These are phyloP conservation scores for Pseudogymnoascus destructans DNA, from an alignment of 2,329 filamentous ascomycete species.

Conservation along the genomic window DNA sequence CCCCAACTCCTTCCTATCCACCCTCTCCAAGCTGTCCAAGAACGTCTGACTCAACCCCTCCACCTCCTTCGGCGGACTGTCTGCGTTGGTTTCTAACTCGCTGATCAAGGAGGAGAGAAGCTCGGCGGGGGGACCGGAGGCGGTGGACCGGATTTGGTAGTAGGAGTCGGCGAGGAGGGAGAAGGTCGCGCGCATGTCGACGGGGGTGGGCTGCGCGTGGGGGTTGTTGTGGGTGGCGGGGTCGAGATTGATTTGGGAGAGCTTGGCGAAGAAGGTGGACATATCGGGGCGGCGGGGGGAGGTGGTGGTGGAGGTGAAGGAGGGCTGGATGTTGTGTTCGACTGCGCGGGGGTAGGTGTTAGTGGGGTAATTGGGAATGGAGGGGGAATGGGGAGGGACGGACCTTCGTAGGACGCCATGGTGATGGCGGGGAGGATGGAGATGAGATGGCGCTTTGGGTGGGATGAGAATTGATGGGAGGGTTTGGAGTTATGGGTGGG, in stretches of 20 bases:
- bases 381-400: not conserved
- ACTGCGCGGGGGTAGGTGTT: conserved; percentile 34
- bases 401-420: conserved; percentile 6
- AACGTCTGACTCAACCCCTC: conserved; percentile 45
- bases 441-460: not conserved
- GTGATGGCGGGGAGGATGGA: not conserved
- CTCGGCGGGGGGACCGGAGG: conserved; percentile 27
- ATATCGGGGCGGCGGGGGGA: conserved; percentile 42
- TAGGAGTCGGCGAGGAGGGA: conserved; percentile 42
- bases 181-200: conserved; percentile 44
- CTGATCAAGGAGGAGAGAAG: conserved; percentile 39
- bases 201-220: conserved; percentile 46
- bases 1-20: conserved; percentile 36
- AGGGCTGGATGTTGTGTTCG: conserved; percentile 46
- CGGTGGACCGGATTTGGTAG: conserved; percentile 33
- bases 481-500: not conserved
- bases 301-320: conserved; percentile 27
- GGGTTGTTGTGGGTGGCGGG: conserved; percentile 35
- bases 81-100: conserved; percentile 37
- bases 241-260: conserved; percentile 30
- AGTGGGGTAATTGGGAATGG: not conserved
- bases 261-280: conserved; percentile 46
- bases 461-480: not conserved
- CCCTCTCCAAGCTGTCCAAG: conserved; percentile 46
- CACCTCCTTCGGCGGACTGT: conserved; percentile 38